Evolutionary conservation across 2,329 filamentous ascomycete genomes (phyloP), one percentile per base, ranked within the genome.

Genomic region (Xylaria polymorpha): DNA sequence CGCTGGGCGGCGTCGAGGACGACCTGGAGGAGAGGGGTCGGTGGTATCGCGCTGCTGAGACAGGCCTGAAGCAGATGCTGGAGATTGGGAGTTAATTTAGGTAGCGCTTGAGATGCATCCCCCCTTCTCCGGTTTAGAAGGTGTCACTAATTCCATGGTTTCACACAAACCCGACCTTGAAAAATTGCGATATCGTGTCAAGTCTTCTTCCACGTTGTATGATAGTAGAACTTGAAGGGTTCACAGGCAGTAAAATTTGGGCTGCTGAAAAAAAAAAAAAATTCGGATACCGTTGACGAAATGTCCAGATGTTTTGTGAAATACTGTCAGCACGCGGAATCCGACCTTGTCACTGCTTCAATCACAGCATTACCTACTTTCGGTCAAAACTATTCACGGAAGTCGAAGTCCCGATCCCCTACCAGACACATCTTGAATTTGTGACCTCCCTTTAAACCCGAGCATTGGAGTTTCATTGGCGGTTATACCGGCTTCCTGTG

Each of bases 21-120:
- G 91, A 94, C 75, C 79, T 94, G 39, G 92, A 94, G 78, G 90
- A 92, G 79, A 86, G 89, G 74, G 92, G 91, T 6, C 84, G 92
- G 72, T 95, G 92, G 92, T 89, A 90, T 81, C 87, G 88, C 72
- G 90, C 90, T 20, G 89, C 88, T n/a, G 91, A 94, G 76, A 81
- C 83, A 9, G 86, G 84, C 14, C 78, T 94, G 78, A 88, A 82
- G 76, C 84, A 87, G 67, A 88, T 92, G 80, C 77, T 94, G 73
- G 88, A 90, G 72, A 82, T 89, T 20, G 67, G 72, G 12, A 39
- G 58, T 20, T 77, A 60, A 72, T 22, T n/a, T 46, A 12, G 10
- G 15, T n/a, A 8, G n/a, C n/a, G n/a, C 4, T 4, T 44, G n/a
- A 25, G 29, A 39, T 50, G n/a, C 8, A 9, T 39, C 3, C 4